Conservation (phyloP, 2,329 filamentous ascomycete species). For the Gremmenia infestans region DNA sequence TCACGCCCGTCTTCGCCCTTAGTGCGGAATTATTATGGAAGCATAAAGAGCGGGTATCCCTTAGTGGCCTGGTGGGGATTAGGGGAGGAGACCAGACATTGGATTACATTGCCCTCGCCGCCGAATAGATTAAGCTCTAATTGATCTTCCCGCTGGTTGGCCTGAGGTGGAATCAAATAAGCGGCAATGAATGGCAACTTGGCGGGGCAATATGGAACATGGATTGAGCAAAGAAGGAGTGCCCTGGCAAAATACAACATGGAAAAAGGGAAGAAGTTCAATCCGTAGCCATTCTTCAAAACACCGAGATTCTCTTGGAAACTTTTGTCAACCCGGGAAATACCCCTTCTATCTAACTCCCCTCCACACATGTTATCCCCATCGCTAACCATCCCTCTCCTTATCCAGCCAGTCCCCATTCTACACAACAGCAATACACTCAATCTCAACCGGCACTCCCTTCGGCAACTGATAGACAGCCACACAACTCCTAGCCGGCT, state of each 20-base stretch:
- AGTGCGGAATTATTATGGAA: neutral
- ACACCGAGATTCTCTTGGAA: neutral
- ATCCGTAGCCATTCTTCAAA: neutral
- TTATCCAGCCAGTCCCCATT: neutral
- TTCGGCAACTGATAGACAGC: conserved; percentile 87
- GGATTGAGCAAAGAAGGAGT: too few species aligned
- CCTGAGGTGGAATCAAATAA: neutral
- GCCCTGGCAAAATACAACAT: too few species aligned
- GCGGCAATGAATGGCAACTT: too few species aligned
- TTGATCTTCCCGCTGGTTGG: neutral
- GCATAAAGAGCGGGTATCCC: neutral
- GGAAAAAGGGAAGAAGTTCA: too few species aligned
- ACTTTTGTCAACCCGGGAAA: neutral
- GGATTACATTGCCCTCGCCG: conserved; percentile 9
- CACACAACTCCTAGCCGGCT: conserved; percentile 86
- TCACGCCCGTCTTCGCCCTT: neutral
- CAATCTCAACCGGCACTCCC: conserved; percentile 85
- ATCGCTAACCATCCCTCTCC: neutral
- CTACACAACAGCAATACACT: conserved; percentile 72
- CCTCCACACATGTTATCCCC: neutral
- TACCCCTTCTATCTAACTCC: neutral
- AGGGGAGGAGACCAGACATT: neutral
- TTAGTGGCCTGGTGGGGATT: neutral
- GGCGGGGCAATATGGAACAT: too few species aligned
- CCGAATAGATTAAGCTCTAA: conserved; percentile 6